A percentile compares a stretch with the other conserved stretches of the same genome.
These are phyloP conservation scores for Neurospora sp. DNA, from an alignment of 495 filamentous ascomycete species.

Conservation along the genomic window DNA sequence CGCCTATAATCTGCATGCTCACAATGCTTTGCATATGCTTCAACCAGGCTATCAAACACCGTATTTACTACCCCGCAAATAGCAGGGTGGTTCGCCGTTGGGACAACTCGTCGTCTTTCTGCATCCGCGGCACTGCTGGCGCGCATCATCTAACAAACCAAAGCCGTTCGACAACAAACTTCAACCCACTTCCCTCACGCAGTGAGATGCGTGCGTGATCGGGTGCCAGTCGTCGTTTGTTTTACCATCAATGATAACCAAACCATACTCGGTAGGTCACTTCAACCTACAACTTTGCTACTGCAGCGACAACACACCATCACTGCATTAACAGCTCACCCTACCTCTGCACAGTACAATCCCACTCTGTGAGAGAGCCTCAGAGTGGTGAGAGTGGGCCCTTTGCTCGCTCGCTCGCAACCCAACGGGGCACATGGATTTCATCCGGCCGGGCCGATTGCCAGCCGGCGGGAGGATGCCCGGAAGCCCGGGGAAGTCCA, in stretches of 20 bases:
- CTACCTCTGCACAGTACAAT: neutral
- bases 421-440: neutral
- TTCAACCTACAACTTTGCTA: neutral
- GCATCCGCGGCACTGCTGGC: neutral
- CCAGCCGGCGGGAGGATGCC: neutral
- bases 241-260: neutral
- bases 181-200: neutral
- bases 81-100: neutral
- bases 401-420: neutral
- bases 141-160: neutral
- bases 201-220: neutral
- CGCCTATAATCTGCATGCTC: neutral
- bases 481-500: neutral
- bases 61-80: neutral
- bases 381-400: neutral
- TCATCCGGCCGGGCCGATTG: neutral
- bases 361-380: neutral
- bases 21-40: neutral
- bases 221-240: neutral
- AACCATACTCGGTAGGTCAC: neutral
- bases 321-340: neutral
- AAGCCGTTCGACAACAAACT: neutral
- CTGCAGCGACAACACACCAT: neutral
- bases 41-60: neutral
- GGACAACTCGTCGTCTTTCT: neutral